phyloP scores from a whole-genome alignment of 2,329 filamentous ascomycete species.

The Verticillium nubilum region DNA sequence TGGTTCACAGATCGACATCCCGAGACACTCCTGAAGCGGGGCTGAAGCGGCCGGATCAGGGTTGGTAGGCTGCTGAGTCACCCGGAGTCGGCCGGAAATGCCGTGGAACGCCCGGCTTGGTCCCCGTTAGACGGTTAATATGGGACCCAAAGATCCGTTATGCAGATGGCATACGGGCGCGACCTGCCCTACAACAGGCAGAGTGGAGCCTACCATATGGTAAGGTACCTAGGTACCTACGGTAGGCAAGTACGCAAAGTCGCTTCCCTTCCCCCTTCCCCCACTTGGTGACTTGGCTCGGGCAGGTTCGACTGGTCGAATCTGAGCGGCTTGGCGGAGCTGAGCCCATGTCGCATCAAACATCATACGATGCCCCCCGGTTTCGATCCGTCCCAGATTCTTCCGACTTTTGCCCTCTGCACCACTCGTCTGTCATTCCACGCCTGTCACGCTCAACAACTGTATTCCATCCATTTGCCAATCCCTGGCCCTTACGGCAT shows the following conservation, averaged over 20 bases:
- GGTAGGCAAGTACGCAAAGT: neutral
- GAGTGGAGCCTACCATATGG: too few relatives aligned
- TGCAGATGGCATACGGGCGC: neutral
- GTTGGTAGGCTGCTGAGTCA: neutral
- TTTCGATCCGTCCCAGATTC: conserved; percentile 1
- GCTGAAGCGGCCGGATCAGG: neutral
- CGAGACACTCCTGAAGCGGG: neutral
- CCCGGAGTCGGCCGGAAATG: neutral
- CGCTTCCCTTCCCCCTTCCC: neutral
- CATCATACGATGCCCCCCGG: conserved; percentile 13
- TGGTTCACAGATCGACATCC: neutral
- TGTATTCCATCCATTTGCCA: conserved; percentile 6
- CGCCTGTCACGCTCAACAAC: neutral
- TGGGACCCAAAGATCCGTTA: neutral
- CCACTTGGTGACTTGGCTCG: neutral
- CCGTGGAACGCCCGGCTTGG: neutral
- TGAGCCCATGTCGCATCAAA: conserved; percentile 2
- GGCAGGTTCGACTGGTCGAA: neutral
- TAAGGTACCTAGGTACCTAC: too few relatives aligned
- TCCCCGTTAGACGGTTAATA: neutral
- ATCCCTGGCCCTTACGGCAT: neutral
- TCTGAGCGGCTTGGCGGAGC: neutral
- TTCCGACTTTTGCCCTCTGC: conserved; percentile 3
- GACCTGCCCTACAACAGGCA: neutral
- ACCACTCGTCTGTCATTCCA: neutral